Base-by-base conservation (phyloP, 192 early-diverging fungal genomes). In the Haplosporangium gracile region DNA sequence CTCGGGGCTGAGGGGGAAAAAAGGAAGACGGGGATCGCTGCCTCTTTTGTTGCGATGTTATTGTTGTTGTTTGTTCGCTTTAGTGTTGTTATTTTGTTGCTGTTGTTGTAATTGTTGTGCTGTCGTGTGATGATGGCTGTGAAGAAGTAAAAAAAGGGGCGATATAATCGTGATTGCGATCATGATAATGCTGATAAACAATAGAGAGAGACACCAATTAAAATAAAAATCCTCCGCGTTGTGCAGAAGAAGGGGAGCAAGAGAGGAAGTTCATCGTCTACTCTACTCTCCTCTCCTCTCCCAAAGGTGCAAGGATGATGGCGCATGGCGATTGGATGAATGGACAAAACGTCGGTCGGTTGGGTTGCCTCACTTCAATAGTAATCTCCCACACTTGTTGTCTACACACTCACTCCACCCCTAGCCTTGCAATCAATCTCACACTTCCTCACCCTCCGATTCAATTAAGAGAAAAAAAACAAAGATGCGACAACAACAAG, bases 371-470 rank as follows among this genome's bases (percentile, higher is more conserved):
- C 60, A 65, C 60, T 32, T 32, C 60, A 65, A 65, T 32, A 29
- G 60, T 34, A 65, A 65, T 65, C 26, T 65, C 60, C 60, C 60
- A 65, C 60, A 65, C 60, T 65, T 65, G 60, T 65, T 65, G 60
- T 65, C 3, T 65, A 0, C 4, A 29, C 3, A 65, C 1, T 32
- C 26, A 65, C 60, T 32, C 55, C 60, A 65, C 40, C 26, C 70
- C 16, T 26, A 16, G 1, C 60, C 29, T 29, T 65, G 60, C 24
- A 65, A 65, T 65, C 55, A n/a, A n/a, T n/a, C 57, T 60, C 5
- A n/a, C 2, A 15, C 60, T 65, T 65, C 60, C 60, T n/a, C 57
- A 60, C 57, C n/a, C 10, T n/a, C 49, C 20, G 18, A 65, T 32
- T 65, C 60, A 65, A 29, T 32, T 65, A 10, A 29, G 11, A 65